These are phyloP conservation scores for Trichoderma guizhouense DNA, from an alignment of 2,329 filamentous ascomycete genomes.

Conservation along the genomic window DNA sequence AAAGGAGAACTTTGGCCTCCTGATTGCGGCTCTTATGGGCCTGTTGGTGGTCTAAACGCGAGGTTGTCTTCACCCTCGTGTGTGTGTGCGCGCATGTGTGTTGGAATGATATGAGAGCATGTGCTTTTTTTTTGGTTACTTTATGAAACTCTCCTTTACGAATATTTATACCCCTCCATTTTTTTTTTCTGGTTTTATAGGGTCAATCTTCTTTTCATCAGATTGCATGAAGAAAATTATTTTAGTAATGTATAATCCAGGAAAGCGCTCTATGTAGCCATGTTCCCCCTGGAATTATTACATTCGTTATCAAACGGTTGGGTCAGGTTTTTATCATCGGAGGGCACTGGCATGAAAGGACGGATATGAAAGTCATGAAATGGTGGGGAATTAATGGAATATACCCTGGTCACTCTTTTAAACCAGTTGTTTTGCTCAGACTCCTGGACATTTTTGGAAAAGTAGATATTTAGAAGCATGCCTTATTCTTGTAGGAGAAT, in stretches of 20 bases:
- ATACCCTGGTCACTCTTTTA: neutral
- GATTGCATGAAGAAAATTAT: neutral
- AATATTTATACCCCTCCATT: conserved; percentile 10
- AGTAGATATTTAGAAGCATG: neutral
- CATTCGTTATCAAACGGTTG: neutral
- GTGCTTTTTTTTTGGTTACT: neutral
- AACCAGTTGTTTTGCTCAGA: neutral
- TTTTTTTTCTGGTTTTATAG: neutral
- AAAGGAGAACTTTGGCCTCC: conserved; percentile 5
- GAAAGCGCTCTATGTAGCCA: neutral
- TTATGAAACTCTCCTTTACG: conserved; percentile 15
- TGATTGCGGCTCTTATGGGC: neutral
- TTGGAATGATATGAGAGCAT: neutral
- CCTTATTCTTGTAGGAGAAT: too few species aligned
- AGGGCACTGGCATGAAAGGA: neutral
- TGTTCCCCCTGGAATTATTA: neutral
- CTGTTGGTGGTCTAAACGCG: neutral
- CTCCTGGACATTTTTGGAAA: neutral
- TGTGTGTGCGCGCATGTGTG: neutral
- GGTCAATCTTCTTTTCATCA: neutral
- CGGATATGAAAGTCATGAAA: neutral
- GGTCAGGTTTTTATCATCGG: neutral
- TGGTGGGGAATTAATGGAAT: neutral
- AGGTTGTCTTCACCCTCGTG: neutral
- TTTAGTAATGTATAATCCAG: conserved; percentile 11